phyloP scores from a whole-genome alignment of 257 asterid genomes.

The Verbascum thapsus region DNA sequence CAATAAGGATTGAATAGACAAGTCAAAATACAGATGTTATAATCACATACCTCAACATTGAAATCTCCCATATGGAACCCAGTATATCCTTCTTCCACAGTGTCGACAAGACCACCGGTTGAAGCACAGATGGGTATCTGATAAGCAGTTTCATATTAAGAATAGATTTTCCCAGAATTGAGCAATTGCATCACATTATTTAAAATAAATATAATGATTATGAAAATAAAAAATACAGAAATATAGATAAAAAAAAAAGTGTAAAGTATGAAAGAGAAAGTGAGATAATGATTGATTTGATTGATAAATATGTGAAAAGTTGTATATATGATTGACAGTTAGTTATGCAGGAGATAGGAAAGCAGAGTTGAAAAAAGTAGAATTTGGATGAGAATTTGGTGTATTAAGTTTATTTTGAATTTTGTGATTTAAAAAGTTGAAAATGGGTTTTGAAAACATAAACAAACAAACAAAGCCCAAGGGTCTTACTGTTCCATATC shows the following conservation, averaged over 20 bases:
- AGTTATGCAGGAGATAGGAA: too few species aligned
- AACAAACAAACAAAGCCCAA: not conserved
- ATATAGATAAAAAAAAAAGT: too few species aligned
- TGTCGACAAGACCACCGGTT: constrained; percentile 98
- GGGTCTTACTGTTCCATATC: constrained; percentile 88
- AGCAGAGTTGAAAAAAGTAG: too few species aligned
- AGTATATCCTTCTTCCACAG: constrained; percentile 84
- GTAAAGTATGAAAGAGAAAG: too few species aligned
- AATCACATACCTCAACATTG: constrained; percentile 61
- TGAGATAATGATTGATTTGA: too few species aligned
- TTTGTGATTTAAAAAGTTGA: too few species aligned
- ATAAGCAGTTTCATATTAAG: constrained; percentile 22
- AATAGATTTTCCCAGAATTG: not conserved
- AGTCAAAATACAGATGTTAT: not conserved
- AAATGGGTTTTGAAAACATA: too few species aligned
- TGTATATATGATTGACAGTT: too few species aligned
- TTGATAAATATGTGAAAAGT: too few species aligned
- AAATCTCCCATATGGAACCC: constrained; percentile 98
- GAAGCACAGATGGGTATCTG: constrained; percentile 88
- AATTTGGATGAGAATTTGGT: too few species aligned
- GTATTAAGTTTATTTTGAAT: too few species aligned
- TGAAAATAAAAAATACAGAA: not conserved
- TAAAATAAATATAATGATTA: not conserved
- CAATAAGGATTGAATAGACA: not conserved
- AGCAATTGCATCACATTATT: not conserved